Conservation (phyloP, 805 yeast species). For the Candida sonorensis region DNA sequence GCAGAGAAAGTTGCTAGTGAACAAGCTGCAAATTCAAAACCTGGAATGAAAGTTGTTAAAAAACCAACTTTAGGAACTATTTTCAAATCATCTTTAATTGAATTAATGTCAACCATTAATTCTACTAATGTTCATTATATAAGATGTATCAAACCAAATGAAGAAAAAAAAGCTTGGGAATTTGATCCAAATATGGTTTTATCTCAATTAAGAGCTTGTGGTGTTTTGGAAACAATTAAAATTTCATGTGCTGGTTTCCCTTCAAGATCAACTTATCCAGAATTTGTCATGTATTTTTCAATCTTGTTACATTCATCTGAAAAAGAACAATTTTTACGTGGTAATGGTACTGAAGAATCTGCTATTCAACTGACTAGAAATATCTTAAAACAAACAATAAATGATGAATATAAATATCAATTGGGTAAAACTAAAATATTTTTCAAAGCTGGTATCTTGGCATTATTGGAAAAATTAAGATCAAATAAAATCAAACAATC, state of each 20-base stretch:
- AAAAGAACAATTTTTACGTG: conserved; percentile 56
- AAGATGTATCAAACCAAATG: conserved; percentile 96
- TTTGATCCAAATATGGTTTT: conserved; percentile 93
- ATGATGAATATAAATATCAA: conserved; percentile 68
- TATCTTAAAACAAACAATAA: conserved; percentile 58
- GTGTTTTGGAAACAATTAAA: conserved; percentile 94
- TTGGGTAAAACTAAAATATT: conserved; percentile 90
- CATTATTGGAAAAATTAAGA: conserved; percentile 80
- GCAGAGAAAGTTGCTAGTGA: conserved; percentile 37
- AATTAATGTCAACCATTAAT: conserved; percentile 86
- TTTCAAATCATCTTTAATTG: conserved; percentile 87
- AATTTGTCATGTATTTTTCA: conserved; percentile 85
- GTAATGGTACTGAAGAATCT: conserved; percentile 44
- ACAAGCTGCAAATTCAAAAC: conserved; percentile 28
- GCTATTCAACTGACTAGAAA: conserved; percentile 60
- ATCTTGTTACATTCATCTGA: conserved; percentile 66
- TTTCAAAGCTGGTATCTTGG: conserved; percentile 95
- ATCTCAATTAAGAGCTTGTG: conserved; percentile 94
- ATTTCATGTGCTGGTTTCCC: conserved; percentile 99
- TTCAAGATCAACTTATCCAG: conserved; percentile 90
- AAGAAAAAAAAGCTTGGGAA: conserved; percentile 90
- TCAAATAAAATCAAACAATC: conserved; percentile 69
- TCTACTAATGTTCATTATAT: conserved; percentile 95
- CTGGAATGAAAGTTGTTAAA: conserved; percentile 39
- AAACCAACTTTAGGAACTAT: conserved; percentile 95